A percentile compares a stretch with the other conserved stretches of the same genome.
These are phyloP conservation scores for Byssochlamys sp. DNA, from an alignment of 2,329 filamentous ascomycete genomes.

Conservation along the genomic window DNA sequence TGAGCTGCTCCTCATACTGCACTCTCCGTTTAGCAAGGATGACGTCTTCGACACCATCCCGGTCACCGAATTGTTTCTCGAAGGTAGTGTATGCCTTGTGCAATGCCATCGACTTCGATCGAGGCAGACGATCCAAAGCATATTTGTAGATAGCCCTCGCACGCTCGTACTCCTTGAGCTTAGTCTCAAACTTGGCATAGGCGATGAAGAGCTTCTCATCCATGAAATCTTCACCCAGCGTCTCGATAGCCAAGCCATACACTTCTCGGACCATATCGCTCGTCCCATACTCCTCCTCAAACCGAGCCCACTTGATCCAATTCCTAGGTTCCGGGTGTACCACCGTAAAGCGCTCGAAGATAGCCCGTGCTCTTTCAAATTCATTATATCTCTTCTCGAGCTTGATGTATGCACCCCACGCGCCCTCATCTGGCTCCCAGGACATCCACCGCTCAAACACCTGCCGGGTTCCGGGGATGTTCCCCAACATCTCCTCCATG, in stretches of 20 bases:
- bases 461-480: conserved; percentile 81
- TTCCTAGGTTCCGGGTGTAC: conserved; percentile 91
- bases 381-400: conserved; percentile 91
- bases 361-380: conserved; percentile 76
- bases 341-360: conserved; percentile 81
- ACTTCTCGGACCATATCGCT: conserved; percentile 87
- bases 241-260: conserved; percentile 77
- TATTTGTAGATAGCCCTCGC: conserved; percentile 94
- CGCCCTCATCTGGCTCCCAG: conserved; percentile 93
- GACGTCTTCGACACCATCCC: conserved; percentile 87
- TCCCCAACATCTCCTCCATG: conserved; percentile 95
- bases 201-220: conserved; percentile 92
- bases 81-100: conserved; percentile 96
- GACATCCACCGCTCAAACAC: conserved; percentile 98
- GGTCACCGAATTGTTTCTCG: conserved; percentile 93
- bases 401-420: conserved; percentile 94
- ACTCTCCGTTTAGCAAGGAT: conserved; percentile 88
- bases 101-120: conserved; percentile 71
- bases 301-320: conserved; percentile 98
- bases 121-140: conserved; percentile 78
- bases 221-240: conserved; percentile 85
- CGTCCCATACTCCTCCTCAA: conserved; percentile 90
- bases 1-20: conserved; percentile 87
- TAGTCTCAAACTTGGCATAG: conserved; percentile 89
- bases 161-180: conserved; percentile 89